These are phyloP conservation scores for Serendipita sp. DNA, from an alignment of 1,284 basidiomycete species.

Conservation along the genomic window DNA sequence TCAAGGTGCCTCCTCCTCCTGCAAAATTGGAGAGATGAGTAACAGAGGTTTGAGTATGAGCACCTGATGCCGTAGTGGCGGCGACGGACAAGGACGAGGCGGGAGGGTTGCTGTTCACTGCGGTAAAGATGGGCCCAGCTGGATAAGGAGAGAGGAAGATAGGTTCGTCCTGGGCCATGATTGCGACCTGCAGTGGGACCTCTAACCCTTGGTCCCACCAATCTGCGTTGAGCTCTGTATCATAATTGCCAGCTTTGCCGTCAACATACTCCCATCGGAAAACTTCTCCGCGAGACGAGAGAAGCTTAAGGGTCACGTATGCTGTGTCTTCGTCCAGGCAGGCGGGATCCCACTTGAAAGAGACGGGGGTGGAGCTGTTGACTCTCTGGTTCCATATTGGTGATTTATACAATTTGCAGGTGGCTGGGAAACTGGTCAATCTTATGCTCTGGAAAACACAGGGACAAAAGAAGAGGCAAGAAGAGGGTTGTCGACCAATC, in stretches of 20 bases:
- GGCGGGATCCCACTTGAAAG: not conserved
- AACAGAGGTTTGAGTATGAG: not conserved
- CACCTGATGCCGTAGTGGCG: slow-evolving; percentile 27
- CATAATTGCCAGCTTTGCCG: not conserved
- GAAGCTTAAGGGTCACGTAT: not conserved
- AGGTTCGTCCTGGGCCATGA: not conserved
- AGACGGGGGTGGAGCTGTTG: not conserved
- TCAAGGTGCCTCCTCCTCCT: not conserved
- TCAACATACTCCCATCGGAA: not conserved
- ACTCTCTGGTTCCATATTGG: not conserved
- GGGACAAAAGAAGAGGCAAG: too few relatives aligned
- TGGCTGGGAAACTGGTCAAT: not conserved
- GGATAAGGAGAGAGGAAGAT: slow-evolving; percentile 44
- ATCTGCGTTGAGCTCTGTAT: not conserved
- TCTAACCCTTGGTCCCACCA: not conserved
- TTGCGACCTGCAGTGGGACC: not conserved
- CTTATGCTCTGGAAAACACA: too few relatives aligned
- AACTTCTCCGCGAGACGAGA: not conserved
- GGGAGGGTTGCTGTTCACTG: slow-evolving; percentile 39
- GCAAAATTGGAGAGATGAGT: not conserved
- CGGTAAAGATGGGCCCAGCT: slow-evolving; percentile 63
- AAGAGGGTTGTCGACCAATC: too few relatives aligned
- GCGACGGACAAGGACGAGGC: slow-evolving; percentile 20
- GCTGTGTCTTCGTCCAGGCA: not conserved
- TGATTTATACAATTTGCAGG: not conserved